Percentiles rank a stretch among this genome's conserved stretches.
These are phyloP conservation scores for Triglochin maritima DNA, from an alignment of 106 monocot species.

Conservation along the genomic window DNA sequence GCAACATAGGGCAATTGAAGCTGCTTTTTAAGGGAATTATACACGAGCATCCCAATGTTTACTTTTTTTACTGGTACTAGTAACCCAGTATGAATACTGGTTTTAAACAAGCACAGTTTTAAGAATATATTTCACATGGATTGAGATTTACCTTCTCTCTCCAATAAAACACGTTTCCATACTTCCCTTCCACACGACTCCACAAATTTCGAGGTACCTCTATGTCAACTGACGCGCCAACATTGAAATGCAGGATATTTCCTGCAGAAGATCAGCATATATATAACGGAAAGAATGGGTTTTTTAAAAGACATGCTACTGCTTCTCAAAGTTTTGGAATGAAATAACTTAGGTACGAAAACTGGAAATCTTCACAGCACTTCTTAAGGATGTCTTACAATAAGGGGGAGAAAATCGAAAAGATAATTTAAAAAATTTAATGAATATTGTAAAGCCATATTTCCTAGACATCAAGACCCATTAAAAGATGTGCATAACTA, in stretches of 20 bases:
- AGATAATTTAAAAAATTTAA: no score
- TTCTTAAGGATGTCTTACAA: no score
- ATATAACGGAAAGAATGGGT: neutral
- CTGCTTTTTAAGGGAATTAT: no score
- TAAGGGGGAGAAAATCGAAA: no score
- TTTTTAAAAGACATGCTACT: neutral
- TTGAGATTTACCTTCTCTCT: slow-evolving; percentile 67
- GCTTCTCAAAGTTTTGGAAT: neutral
- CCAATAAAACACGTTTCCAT: slow-evolving; percentile 96
- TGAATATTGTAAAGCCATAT: no score
- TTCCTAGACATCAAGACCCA: no score
- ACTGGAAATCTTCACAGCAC: no score
- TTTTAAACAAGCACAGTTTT: neutral
- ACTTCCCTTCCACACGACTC: slow-evolving; percentile 83
- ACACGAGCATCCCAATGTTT: no score
- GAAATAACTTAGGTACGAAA: no score
- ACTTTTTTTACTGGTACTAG: neutral
- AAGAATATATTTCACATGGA: neutral
- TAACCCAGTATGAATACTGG: neutral
- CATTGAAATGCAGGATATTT: slow-evolving; percentile 80
- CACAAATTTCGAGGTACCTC: slow-evolving; percentile 81
- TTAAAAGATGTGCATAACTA: no score
- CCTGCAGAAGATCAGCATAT: slow-evolving; percentile 20
- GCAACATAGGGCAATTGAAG: no score
- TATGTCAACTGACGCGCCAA: slow-evolving; percentile 67